Conservation (phyloP, 2,329 filamentous ascomycete species). For the Canariomyces notabilis region DNA sequence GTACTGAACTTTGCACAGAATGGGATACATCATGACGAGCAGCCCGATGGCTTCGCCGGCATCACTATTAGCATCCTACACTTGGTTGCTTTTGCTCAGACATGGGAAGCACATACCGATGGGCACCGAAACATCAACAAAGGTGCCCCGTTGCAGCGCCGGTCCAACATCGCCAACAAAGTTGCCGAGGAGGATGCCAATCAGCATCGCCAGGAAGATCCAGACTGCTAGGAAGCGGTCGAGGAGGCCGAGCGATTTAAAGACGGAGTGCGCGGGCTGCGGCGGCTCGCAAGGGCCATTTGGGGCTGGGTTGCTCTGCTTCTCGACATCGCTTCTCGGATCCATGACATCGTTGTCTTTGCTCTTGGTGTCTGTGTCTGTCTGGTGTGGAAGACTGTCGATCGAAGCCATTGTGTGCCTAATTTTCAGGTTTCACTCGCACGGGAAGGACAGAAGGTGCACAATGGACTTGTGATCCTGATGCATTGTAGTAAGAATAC, state of each 20-base stretch:
- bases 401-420: slow-evolving; percentile 11
- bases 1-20: slow-evolving; percentile 79
- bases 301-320: not conserved
- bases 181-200: slow-evolving; percentile 72
- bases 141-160: slow-evolving; percentile 63
- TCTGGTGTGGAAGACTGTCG: not conserved
- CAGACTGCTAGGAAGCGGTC: slow-evolving; percentile 63
- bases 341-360: slow-evolving; percentile 5
- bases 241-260: slow-evolving; percentile 53
- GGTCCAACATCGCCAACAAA: slow-evolving; percentile 60
- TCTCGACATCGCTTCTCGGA: slow-evolving; percentile 10
- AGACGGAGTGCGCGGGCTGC: slow-evolving; percentile 34
- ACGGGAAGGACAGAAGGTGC: not conserved
- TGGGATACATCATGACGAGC: slow-evolving; percentile 92
- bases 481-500: too few species aligned
- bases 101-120: slow-evolving; percentile 28
- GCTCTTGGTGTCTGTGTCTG: not conserved
- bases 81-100: not conserved
- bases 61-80: not conserved
- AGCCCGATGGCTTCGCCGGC: slow-evolving; percentile 61
- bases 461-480: not conserved
- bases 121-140: slow-evolving; percentile 47
- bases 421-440: too few species aligned
- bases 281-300: not conserved
- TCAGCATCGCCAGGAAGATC: slow-evolving; percentile 73